These are phyloP conservation scores for Lindgomyces ingoldianus DNA, from an alignment of 495 filamentous ascomycete species.

Conservation along the genomic window DNA sequence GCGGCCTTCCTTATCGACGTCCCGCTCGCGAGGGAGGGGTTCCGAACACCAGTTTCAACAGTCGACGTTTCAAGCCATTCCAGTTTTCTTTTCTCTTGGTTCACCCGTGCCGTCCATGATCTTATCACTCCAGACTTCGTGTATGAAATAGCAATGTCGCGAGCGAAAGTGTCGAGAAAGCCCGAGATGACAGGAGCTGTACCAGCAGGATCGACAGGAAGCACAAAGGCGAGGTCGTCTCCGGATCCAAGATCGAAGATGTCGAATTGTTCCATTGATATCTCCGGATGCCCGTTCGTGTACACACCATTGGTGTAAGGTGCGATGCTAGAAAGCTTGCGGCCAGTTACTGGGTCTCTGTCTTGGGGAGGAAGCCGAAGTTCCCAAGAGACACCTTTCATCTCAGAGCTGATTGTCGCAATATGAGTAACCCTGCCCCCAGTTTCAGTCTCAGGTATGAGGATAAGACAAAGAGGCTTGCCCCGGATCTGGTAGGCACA, in stretches of 20 bases:
- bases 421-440: constrained; percentile 60
- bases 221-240: constrained; percentile 76
- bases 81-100: constrained; percentile 55
- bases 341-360: constrained; percentile 32
- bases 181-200: constrained; percentile 68
- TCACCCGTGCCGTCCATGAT: constrained; percentile 84
- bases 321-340: constrained; percentile 27
- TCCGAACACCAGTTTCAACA: constrained; percentile 74
- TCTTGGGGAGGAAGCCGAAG: constrained; percentile 54
- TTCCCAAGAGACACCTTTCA: constrained; percentile 86
- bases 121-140: constrained; percentile 71
- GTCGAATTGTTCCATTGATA: constrained; percentile 65
- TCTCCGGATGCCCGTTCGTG: constrained; percentile 36
- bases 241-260: constrained; percentile 69
- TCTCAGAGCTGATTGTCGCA: constrained; percentile 78
- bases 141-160: constrained; percentile 86
- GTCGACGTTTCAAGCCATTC: constrained; percentile 85
- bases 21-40: constrained; percentile 77
- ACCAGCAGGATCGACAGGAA: constrained; percentile 89
- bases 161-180: constrained; percentile 84
- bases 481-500: constrained; percentile 63
- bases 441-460: constrained; percentile 65
- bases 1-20: constrained; percentile 87
- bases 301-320: constrained; percentile 40
- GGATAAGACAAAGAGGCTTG: constrained; percentile 79